Evolutionary conservation across 2,329 filamentous ascomycete genomes (phyloP).

Genomic region (Tolypocladium sp.): DNA sequence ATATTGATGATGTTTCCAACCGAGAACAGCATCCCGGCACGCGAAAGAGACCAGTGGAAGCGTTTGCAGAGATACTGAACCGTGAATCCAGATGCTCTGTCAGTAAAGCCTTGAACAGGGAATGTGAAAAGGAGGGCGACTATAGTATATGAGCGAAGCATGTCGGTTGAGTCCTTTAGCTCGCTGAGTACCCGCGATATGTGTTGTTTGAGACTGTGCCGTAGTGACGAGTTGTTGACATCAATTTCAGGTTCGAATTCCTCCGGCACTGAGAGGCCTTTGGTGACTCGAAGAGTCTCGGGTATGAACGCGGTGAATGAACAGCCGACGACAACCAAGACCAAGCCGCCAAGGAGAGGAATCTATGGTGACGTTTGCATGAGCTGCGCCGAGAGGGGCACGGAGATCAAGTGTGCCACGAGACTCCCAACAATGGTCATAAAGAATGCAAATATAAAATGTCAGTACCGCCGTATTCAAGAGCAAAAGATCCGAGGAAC

Average conservation of each 20-base stretch:
- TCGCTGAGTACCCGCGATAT: too few relatives aligned
- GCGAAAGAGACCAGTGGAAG: conserved; percentile 7
- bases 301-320: background rate
- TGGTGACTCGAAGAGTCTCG: background rate
- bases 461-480: background rate
- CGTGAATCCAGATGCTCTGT: background rate
- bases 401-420: background rate
- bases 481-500: background rate
- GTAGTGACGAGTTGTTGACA: too few relatives aligned
- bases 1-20: conserved; percentile 9
- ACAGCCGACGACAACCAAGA: background rate
- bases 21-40: conserved; percentile 10
- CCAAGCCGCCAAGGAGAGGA: background rate
- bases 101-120: background rate
- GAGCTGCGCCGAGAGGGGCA: conserved; percentile 1
- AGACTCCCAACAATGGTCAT: conserved; percentile 1
- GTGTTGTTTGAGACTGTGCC: too few relatives aligned
- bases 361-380: conserved; percentile 1
- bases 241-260: background rate
- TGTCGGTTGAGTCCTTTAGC: too few relatives aligned
- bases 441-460: background rate
- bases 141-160: background rate
- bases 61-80: conserved; percentile 7
- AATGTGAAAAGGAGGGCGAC: conserved; percentile 3
- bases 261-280: background rate